A percentile compares a stretch with the other conserved stretches of the same genome.
These are phyloP conservation scores for Puccinia horiana DNA, from an alignment of 1,284 basidiomycete genomes.

Conservation along the genomic window DNA sequence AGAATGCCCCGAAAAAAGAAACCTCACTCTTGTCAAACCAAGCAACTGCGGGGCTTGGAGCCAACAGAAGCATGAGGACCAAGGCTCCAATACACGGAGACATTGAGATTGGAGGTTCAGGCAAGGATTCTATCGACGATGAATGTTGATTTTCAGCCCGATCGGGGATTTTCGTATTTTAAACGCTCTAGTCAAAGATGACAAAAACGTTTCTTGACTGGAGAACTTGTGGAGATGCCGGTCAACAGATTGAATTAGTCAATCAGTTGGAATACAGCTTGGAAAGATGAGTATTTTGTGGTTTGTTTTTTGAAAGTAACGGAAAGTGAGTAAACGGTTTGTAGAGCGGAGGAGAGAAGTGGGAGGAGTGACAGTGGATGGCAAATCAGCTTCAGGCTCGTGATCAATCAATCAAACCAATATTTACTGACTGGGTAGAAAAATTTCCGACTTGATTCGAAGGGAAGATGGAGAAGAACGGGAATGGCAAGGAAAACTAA, in stretches of 20 bases:
- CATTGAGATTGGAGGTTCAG: background rate
- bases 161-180: background rate
- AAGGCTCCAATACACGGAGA: constrained; percentile 7
- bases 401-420: too few relatives aligned
- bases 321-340: background rate
- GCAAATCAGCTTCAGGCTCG: too few relatives aligned
- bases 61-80: constrained; percentile 27
- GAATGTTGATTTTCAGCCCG: background rate
- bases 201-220: background rate
- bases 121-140: background rate
- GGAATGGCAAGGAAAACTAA: background rate
- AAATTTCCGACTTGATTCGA: background rate
- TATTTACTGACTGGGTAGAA: too few relatives aligned
- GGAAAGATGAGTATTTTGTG: background rate
- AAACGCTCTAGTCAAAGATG: background rate
- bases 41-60: constrained; percentile 5
- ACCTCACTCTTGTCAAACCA: constrained; percentile 46
- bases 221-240: background rate
- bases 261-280: background rate
- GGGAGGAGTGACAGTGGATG: too few relatives aligned
- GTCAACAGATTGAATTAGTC: background rate
- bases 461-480: background rate
- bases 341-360: background rate
- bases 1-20: background rate
- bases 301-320: background rate